A percentile compares a stretch with the other conserved stretches of the same genome.
phyloP scores from a whole-genome alignment of 2,329 filamentous ascomycete genomes.

The Cercospora sp. region DNA sequence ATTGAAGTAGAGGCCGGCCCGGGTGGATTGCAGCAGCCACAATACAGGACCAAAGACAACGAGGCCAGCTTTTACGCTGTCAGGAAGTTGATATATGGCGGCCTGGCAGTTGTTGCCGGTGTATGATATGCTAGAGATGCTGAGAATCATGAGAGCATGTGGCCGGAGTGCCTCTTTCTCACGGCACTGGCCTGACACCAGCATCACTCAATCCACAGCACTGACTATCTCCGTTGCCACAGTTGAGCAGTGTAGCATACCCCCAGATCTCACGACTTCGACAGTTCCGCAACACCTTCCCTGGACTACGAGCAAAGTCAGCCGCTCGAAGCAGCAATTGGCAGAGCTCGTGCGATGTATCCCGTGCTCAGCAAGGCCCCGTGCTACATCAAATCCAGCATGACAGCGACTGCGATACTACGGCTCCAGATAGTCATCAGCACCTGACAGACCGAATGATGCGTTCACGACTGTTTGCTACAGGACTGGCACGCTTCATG shows the following conservation, averaged over 20 bases:
- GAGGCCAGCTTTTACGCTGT: conserved; percentile 81
- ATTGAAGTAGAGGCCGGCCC: conserved; percentile 84
- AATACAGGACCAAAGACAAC: conserved; percentile 39
- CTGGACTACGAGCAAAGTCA: background rate
- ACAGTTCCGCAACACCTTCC: background rate
- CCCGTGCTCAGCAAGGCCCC: background rate
- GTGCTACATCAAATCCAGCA: background rate
- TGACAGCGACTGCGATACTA: background rate
- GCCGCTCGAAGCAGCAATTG: background rate
- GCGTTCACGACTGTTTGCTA: conserved; percentile 21
- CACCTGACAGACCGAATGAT: background rate
- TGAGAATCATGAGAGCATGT: conserved; percentile 2
- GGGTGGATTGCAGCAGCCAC: conserved; percentile 44
- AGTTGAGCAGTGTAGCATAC: background rate
- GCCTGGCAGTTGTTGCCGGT: conserved; percentile 84
- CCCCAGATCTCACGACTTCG: background rate
- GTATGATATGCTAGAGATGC: conserved; percentile 22
- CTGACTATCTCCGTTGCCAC: background rate
- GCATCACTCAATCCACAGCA: background rate
- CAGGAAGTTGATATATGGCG: conserved; percentile 88
- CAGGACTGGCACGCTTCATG: background rate
- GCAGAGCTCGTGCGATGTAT: background rate
- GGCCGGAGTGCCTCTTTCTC: background rate
- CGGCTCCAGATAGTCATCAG: background rate
- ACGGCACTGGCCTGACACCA: background rate